Conservation (phyloP, 495 filamentous ascomycete species). For the Lophiostoma macrostomum region DNA sequence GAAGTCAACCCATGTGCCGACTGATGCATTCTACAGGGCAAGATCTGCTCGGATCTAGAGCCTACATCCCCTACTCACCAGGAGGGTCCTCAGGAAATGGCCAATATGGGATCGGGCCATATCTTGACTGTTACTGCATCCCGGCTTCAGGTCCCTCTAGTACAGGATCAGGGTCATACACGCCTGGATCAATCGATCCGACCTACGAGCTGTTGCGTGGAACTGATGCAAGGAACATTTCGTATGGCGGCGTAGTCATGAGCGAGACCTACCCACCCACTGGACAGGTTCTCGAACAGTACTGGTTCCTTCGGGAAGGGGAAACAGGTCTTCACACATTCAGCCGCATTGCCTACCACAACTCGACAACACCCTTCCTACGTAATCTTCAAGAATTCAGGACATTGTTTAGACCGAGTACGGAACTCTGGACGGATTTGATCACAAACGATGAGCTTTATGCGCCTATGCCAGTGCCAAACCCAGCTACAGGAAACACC, state of each 20-base stretch:
- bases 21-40: no score
- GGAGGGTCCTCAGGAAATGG: constrained; percentile 40
- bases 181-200: constrained; percentile 48
- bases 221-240: constrained; percentile 46
- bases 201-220: constrained; percentile 49
- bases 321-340: constrained; percentile 58
- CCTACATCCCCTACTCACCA: constrained; percentile 20
- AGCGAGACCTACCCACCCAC: constrained; percentile 52
- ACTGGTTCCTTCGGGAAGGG: constrained; percentile 55
- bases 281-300: constrained; percentile 54
- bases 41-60: constrained; percentile 46
- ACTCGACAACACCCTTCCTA: constrained; percentile 51
- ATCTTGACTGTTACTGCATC: constrained; percentile 59
- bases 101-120: constrained; percentile 43
- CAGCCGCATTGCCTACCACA: constrained; percentile 53
- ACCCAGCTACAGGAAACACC: constrained; percentile 37
- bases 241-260: constrained; percentile 52
- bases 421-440: constrained; percentile 55
- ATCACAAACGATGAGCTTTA: constrained; percentile 50
- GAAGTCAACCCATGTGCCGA: no score
- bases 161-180: constrained; percentile 48
- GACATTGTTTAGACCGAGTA: constrained; percentile 55
- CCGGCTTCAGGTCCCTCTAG: constrained; percentile 30
- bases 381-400: constrained; percentile 55
- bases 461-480: constrained; percentile 50